These are phyloP conservation scores for Xanthoconium stramineum DNA, from an alignment of 768 basidiomycete genomes.

Conservation along the genomic window DNA sequence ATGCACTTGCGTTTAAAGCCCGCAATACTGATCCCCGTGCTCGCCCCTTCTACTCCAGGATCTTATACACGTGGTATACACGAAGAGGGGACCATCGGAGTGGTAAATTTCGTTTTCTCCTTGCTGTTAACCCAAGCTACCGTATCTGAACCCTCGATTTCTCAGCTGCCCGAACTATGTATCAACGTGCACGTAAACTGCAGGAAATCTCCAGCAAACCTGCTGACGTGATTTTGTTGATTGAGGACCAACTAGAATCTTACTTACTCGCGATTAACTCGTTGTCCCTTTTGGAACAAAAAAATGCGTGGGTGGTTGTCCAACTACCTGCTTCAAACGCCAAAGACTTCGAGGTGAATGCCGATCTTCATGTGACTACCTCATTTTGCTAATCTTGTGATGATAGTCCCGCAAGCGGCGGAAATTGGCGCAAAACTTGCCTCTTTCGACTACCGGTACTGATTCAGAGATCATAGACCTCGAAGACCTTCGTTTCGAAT, in stretches of 20 bases:
- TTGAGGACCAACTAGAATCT: slow-evolving; percentile 74
- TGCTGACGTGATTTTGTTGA: slow-evolving; percentile 39
- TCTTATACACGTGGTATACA: slow-evolving; percentile 94
- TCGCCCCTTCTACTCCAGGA: slow-evolving; percentile 81
- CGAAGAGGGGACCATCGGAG: slow-evolving; percentile 85
- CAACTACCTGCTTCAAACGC: slow-evolving; percentile 48
- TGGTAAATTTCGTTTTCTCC: slow-evolving; percentile 51
- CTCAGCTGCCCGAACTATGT: slow-evolving; percentile 88
- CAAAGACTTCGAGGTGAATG: slow-evolving; percentile 44
- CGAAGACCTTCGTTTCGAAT: slow-evolving; percentile 74
- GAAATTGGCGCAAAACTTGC: slow-evolving; percentile 70
- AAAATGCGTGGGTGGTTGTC: slow-evolving; percentile 80
- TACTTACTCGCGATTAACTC: slow-evolving; percentile 88
- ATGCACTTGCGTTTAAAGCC: slow-evolving; percentile 85
- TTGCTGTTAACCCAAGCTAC: slow-evolving; percentile 6
- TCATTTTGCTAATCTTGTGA: slow-evolving; percentile 17
- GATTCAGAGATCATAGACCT: slow-evolving; percentile 78
- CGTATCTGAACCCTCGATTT: slow-evolving; percentile 26
- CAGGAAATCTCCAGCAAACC: slow-evolving; percentile 40
- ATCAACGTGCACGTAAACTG: slow-evolving; percentile 82
- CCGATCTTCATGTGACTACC: slow-evolving; percentile 17
- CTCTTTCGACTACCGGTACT: slow-evolving; percentile 63
- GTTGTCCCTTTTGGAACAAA: slow-evolving; percentile 74
- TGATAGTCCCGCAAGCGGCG: slow-evolving; percentile 65
- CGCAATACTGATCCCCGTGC: slow-evolving; percentile 88